These are phyloP conservation scores for Irpex rosettiformis DNA, from an alignment of 1,284 basidiomycete species.

Conservation along the genomic window DNA sequence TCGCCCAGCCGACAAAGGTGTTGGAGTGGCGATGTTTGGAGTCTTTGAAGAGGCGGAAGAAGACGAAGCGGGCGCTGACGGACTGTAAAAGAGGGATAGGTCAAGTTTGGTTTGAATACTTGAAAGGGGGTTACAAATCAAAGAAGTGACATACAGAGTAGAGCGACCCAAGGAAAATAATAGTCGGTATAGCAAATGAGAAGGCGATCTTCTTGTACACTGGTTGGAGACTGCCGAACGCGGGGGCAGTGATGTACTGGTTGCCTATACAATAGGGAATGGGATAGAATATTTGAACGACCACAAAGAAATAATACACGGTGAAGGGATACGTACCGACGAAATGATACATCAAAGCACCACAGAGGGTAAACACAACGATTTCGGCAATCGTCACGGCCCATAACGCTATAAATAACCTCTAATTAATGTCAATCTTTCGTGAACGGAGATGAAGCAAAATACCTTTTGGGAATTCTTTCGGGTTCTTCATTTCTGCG, in stretches of 20 bases:
- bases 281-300: too few relatives aligned
- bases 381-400: slow-evolving; percentile 50
- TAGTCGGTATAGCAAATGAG: slow-evolving; percentile 49
- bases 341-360: slow-evolving; percentile 58
- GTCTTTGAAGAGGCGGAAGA: slow-evolving; percentile 46
- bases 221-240: slow-evolving; percentile 41
- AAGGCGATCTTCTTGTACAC: slow-evolving; percentile 44
- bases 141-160: slow-evolving; percentile 27
- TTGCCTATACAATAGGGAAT: slow-evolving; percentile 11
- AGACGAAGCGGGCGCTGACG: slow-evolving; percentile 46
- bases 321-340: slow-evolving; percentile 27
- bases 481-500: slow-evolving; percentile 55
- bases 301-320: not conserved
- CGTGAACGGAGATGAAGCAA: slow-evolving; percentile 11
- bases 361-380: slow-evolving; percentile 56
- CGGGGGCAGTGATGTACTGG: slow-evolving; percentile 50
- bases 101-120: too few relatives aligned
- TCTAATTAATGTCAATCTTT: not conserved
- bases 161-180: slow-evolving; percentile 44
- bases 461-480: slow-evolving; percentile 60
- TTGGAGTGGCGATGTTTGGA: slow-evolving; percentile 50
- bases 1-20: slow-evolving; percentile 54
- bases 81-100: slow-evolving; percentile 26
- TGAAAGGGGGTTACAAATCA: too few relatives aligned
- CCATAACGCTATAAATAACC: slow-evolving; percentile 34